A percentile compares a stretch with the other conserved stretches of the same genome.
phyloP scores from a whole-genome alignment of 139 green algal species.

The Pleodorina starrii region DNA sequence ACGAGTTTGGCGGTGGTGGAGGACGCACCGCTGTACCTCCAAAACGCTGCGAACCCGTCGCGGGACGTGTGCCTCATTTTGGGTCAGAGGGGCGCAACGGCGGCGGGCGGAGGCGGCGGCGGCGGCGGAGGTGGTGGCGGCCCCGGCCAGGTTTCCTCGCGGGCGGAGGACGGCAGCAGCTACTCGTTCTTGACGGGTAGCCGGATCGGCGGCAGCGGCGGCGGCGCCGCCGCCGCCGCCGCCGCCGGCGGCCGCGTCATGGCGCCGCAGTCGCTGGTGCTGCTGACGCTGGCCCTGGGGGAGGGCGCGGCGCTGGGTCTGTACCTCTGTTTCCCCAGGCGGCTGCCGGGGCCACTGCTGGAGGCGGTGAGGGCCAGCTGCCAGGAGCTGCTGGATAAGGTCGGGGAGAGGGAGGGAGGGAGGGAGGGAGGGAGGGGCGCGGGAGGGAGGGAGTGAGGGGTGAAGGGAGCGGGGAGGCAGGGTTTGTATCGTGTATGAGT shows the following conservation, averaged over 20 bases:
- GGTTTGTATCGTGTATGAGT: too few relatives aligned
- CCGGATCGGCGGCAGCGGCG: too few relatives aligned
- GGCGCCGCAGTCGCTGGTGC: not conserved
- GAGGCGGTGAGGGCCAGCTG: constrained; percentile 25
- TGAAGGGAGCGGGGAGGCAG: not conserved
- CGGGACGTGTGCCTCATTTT: constrained; percentile 5
- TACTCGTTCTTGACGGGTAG: too few relatives aligned
- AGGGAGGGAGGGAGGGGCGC: not conserved
- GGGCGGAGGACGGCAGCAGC: too few relatives aligned
- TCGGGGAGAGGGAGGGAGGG: not conserved
- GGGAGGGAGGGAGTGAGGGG: not conserved
- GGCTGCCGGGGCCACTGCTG: constrained; percentile 28
- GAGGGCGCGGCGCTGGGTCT: constrained; percentile 18
- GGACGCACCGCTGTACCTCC: not conserved
- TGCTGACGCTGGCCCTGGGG: not conserved
- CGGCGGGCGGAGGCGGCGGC: too few relatives aligned
- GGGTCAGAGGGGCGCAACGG: not conserved
- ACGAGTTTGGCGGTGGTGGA: not conserved
- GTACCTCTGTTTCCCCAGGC: constrained; percentile 25
- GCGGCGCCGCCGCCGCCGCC: not conserved
- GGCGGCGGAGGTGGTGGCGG: too few relatives aligned
- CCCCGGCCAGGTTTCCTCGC: too few relatives aligned
- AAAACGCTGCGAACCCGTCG: not conserved
- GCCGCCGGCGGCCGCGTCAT: not conserved
- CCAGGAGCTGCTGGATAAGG: constrained; percentile 26